Evolutionary conservation across 441 rosid species (phyloP).

Genomic region (Erodium texanum): DNA sequence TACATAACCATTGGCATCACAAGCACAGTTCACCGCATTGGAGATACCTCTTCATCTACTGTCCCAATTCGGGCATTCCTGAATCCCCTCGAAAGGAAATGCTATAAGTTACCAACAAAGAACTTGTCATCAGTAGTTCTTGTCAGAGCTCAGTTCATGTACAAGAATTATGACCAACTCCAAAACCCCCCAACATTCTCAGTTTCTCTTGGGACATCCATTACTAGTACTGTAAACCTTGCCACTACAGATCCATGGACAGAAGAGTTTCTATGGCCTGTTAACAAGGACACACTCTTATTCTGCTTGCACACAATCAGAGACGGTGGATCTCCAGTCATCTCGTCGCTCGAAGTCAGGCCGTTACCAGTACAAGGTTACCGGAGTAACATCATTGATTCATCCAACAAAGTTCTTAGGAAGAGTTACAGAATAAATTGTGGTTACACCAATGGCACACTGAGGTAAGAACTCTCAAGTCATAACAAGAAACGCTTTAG

Average conservation of each 20-base stretch:
- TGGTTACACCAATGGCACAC: slow-evolving; percentile 51
- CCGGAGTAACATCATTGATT: slow-evolving; percentile 34
- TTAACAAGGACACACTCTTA: slow-evolving; percentile 33
- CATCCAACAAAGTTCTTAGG: slow-evolving; percentile 38
- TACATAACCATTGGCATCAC: slow-evolving; percentile 54
- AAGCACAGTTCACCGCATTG: slow-evolving; percentile 27
- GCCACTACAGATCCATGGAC: slow-evolving; percentile 63
- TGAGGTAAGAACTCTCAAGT: slow-evolving; percentile 33
- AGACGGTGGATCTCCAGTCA: slow-evolving; percentile 56
- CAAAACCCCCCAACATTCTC: slow-evolving; percentile 62
- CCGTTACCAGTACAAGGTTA: slow-evolving; percentile 76
- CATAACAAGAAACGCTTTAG: background rate
- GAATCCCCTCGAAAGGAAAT: slow-evolving; percentile 32
- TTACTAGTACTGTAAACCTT: slow-evolving; percentile 49
- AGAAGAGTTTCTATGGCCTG: slow-evolving; percentile 67
- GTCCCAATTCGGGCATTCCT: slow-evolving; percentile 58
- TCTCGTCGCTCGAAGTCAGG: slow-evolving; percentile 67
- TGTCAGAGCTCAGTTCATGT: slow-evolving; percentile 58
- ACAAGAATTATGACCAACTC: slow-evolving; percentile 59
- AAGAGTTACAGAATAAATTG: slow-evolving; percentile 56
- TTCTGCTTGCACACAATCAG: slow-evolving; percentile 49
- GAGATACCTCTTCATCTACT: slow-evolving; percentile 29
- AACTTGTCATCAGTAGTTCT: slow-evolving; percentile 49
- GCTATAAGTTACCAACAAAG: slow-evolving; percentile 52
- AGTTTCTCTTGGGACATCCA: slow-evolving; percentile 59